phyloP scores from a whole-genome alignment of 2,329 filamentous ascomycete species.

The Chaetomium sp. region DNA sequence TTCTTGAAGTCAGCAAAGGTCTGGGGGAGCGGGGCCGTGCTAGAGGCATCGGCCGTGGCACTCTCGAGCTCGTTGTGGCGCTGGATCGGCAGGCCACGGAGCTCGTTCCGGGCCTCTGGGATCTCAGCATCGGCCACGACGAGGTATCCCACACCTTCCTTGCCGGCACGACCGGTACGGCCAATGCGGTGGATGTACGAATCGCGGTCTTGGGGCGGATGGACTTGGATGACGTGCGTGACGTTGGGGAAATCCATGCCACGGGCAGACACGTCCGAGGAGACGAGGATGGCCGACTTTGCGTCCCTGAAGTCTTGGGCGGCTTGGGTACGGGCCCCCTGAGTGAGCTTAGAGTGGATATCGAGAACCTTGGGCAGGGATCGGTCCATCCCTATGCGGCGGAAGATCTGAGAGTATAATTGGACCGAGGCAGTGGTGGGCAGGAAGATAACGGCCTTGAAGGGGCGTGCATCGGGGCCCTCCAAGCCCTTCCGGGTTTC shows the following conservation, averaged over 20 bases:
- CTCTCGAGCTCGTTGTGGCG: constrained; percentile 45
- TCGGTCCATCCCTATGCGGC: constrained; percentile 38
- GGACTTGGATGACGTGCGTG: constrained; percentile 71
- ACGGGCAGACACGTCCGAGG: constrained; percentile 72
- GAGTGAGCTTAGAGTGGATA: constrained; percentile 75
- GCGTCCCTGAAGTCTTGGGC: constrained; percentile 65
- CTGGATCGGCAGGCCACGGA: constrained; percentile 56
- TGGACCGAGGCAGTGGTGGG: constrained; percentile 70
- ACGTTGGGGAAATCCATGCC: constrained; percentile 80
- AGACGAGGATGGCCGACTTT: constrained; percentile 61
- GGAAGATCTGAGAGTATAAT: constrained; percentile 55
- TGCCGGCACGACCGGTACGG: constrained; percentile 68
- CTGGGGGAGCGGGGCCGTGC: constrained; percentile 37
- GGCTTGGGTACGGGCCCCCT: constrained; percentile 60
- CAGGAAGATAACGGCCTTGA: constrained; percentile 96
- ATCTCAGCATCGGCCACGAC: constrained; percentile 53
- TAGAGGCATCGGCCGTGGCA: constrained; percentile 47
- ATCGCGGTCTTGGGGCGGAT: constrained; percentile 57
- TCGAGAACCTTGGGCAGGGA: constrained; percentile 40
- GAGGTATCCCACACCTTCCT: constrained; percentile 65
- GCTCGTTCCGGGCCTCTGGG: constrained; percentile 39
- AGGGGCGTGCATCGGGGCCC: constrained; percentile 47
- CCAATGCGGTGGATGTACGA: constrained; percentile 73
- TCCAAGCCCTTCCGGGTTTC: constrained; percentile 40
- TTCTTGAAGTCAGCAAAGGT: constrained; percentile 39